Conservation (phyloP, 116 monocot species). For the Cymodocea nodosa region DNA sequence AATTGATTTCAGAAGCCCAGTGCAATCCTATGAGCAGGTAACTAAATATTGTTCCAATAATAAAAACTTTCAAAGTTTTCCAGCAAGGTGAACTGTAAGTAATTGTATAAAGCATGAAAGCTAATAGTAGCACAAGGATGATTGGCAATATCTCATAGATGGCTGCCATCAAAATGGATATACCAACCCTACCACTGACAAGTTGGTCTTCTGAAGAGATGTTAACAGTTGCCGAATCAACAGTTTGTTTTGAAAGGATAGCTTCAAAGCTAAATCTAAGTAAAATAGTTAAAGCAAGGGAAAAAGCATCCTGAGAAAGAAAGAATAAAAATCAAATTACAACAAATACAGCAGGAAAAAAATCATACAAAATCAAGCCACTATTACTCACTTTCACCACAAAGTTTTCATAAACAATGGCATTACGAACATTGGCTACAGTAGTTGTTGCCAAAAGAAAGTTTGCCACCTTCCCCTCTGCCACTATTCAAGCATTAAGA, state of each 20-base stretch:
- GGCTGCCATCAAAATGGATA: conserved; percentile 12
- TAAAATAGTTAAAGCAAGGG: conserved; percentile 53
- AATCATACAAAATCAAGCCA: not conserved
- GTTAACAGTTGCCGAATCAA: conserved; percentile 23
- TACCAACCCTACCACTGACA: conserved; percentile 3
- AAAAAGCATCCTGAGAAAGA: conserved; percentile 37
- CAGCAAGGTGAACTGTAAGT: conserved; percentile 8
- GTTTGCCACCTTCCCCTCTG: conserved; percentile 77
- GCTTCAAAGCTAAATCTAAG: conserved; percentile 49
- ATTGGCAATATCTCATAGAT: conserved; percentile 42
- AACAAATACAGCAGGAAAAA: not conserved
- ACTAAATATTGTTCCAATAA: conserved; percentile 31
- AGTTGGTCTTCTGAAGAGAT: conserved; percentile 4
- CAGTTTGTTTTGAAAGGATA: conserved; percentile 53
- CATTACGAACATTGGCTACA: conserved; percentile 32
- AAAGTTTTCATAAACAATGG: conserved; percentile 26
- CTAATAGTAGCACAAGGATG: conserved; percentile 22
- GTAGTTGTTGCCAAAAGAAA: conserved; percentile 77
- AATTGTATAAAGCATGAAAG: conserved; percentile 30
- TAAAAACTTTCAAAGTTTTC: conserved; percentile 20
- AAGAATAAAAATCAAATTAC: not conserved
- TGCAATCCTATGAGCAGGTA: conserved; percentile 52
- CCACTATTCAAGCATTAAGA: conserved; percentile 31
- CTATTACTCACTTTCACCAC: conserved; percentile 31
- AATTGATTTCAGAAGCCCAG: conserved; percentile 59